Percentiles rank a stretch among this genome's conserved stretches.
These are phyloP conservation scores for Podaxis sp. DNA, from an alignment of 768 basidiomycete species.

Conservation along the genomic window DNA sequence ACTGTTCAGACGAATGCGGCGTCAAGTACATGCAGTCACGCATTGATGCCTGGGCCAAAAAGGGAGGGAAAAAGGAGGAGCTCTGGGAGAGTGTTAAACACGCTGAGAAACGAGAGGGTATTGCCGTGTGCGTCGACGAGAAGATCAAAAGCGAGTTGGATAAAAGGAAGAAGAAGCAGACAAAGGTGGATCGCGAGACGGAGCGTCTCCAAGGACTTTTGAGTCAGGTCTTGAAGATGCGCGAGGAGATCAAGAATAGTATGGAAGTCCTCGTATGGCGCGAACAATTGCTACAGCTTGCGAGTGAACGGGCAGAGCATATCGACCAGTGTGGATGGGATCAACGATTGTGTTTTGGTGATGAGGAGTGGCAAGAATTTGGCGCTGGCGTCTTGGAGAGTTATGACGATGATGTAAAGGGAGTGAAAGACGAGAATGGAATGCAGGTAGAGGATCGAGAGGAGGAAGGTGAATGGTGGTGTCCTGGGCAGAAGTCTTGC, in stretches of 20 bases:
- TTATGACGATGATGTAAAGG: conserved; percentile 44
- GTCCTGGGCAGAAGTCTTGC: conserved; percentile 68
- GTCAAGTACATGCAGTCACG: conserved; percentile 65
- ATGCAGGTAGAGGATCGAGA: conserved; percentile 29
- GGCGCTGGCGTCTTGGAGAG: conserved; percentile 64
- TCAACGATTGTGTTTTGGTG: conserved; percentile 77
- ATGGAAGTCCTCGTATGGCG: conserved; percentile 70
- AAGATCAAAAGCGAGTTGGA: conserved; percentile 21
- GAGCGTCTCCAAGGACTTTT: conserved; percentile 49
- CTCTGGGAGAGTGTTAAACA: conserved; percentile 75
- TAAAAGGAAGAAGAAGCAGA: conserved; percentile 19
- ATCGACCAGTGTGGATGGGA: conserved; percentile 85
- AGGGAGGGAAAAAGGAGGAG: conserved; percentile 56
- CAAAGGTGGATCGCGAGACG: conserved; percentile 53
- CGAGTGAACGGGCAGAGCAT: conserved; percentile 60
- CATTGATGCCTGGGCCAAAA: conserved; percentile 56
- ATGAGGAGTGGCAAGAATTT: conserved; percentile 72
- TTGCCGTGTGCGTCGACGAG: conserved; percentile 45
- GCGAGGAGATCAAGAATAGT: conserved; percentile 62
- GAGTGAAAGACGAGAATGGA: conserved; percentile 28
- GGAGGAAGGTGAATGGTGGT: conserved; percentile 70
- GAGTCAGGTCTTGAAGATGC: conserved; percentile 51
- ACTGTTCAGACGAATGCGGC: conserved; percentile 88
- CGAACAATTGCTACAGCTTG: conserved; percentile 63
- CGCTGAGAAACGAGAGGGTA: conserved; percentile 66